Conservation (phyloP, 2,329 filamentous ascomycete species). For the Pleoardoris graminearum region DNA sequence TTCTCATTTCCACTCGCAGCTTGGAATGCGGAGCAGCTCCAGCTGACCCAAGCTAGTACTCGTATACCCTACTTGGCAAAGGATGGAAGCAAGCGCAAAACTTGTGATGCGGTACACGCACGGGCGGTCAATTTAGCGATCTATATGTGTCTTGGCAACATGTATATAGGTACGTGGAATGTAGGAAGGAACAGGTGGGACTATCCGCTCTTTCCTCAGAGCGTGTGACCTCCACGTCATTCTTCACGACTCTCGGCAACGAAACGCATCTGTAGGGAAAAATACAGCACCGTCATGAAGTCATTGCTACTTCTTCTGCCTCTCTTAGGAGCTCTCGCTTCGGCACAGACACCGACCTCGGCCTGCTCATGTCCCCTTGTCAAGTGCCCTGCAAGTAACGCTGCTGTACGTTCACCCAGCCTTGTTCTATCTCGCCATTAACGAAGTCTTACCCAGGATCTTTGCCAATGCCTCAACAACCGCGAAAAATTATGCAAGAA, state of each 20-base stretch:
- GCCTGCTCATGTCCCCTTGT: slow-evolving; percentile 31
- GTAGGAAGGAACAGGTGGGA: not conserved
- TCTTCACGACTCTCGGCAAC: not conserved
- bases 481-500: slow-evolving; percentile 28
- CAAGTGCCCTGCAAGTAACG: slow-evolving; percentile 29
- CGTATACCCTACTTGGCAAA: not conserved
- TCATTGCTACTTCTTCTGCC: slow-evolving; percentile 21
- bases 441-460: slow-evolving; percentile 17
- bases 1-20: not conserved
- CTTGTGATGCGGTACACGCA: not conserved
- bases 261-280: not conserved
- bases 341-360: slow-evolving; percentile 19
- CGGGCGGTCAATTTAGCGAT: not conserved
- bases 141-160: slow-evolving; percentile 1
- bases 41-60: not conserved
- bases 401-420: slow-evolving; percentile 18
- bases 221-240: not conserved
- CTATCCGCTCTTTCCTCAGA: not conserved
- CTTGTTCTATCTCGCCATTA: not conserved
- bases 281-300: slow-evolving; percentile 22
- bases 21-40: not conserved
- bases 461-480: slow-evolving; percentile 34
- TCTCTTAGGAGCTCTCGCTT: slow-evolving; percentile 18
- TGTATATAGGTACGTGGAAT: not conserved
- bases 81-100: not conserved